Conservation (phyloP, 108 stramenopile species). For the Cafeteria roenbergensis region DNA sequence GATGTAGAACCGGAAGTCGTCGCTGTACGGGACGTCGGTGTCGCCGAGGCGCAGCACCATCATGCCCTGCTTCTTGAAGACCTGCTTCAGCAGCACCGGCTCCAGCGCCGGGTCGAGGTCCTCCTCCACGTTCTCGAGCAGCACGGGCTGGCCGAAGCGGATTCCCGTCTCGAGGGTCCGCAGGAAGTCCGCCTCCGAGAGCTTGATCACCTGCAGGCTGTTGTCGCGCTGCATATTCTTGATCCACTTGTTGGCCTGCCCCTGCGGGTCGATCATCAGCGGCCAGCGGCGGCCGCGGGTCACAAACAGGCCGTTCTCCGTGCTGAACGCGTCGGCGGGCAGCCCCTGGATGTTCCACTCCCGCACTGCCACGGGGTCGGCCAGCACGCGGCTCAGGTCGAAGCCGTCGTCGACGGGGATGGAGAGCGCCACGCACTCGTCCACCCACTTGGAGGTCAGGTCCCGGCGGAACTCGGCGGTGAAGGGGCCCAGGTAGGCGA, state of each 20-base stretch:
- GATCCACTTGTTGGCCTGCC: constrained; percentile 37
- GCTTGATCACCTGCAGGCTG: constrained; percentile 26
- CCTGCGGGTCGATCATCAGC: constrained; percentile 36
- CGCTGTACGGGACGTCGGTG: constrained; percentile 33
- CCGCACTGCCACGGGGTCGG: constrained; percentile 28
- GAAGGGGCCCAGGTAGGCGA: constrained; percentile 47
- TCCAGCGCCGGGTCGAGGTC: constrained; percentile 33
- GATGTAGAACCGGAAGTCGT: constrained; percentile 30
- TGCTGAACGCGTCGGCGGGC: constrained; percentile 46
- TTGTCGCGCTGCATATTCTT: constrained; percentile 18
- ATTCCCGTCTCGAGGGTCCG: constrained; percentile 31
- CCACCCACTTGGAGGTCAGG: constrained; percentile 27
- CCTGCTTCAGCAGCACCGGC: constrained; percentile 36
- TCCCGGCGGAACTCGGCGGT: constrained; percentile 39
- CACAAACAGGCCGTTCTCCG: constrained; percentile 47
- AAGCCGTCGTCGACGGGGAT: constrained; percentile 35
- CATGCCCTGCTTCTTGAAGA: constrained; percentile 30
- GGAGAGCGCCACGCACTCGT: constrained; percentile 18
- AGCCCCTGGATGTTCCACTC: constrained; percentile 46
- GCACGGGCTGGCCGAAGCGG: constrained; percentile 28
- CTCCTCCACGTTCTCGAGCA: constrained; percentile 35
- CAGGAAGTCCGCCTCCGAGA: constrained; percentile 26
- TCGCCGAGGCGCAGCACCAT: constrained; percentile 24
- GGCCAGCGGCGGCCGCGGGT: constrained; percentile 33
- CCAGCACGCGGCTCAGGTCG: constrained; percentile 10